Conservation (phyloP, 176 grass and related monocot genomes). For the Eragrostis curvula region DNA sequence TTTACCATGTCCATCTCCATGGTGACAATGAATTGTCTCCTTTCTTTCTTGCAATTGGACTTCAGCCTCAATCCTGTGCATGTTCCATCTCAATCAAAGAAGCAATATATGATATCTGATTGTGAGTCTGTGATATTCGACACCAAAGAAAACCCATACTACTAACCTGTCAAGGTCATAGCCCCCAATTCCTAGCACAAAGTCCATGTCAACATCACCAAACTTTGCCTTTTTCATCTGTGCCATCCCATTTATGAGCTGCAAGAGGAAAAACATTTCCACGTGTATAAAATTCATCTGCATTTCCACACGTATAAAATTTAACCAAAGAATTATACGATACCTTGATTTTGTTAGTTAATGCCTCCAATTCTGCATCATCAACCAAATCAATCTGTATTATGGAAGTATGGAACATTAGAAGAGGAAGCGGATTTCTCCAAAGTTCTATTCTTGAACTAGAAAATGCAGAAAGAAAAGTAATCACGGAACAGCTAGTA, state of each 20-base stretch:
- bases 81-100: constrained; percentile 12
- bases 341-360: constrained; percentile 85
- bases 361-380: constrained; percentile 50
- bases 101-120: background rate
- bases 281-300: background rate
- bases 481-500: constrained; percentile 11
- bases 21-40: constrained; percentile 35
- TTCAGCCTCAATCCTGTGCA: constrained; percentile 63
- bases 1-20: constrained; percentile 60
- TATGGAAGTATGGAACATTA: constrained; percentile 9
- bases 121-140: background rate
- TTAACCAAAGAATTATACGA: background rate
- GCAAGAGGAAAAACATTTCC: constrained; percentile 17
- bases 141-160: background rate
- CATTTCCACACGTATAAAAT: no score
- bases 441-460: constrained; percentile 3
- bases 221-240: constrained; percentile 52
- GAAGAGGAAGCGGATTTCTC: constrained; percentile 13
- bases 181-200: constrained; percentile 75
- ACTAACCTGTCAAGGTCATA: constrained; percentile 70
- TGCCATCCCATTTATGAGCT: constrained; percentile 78
- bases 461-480: constrained; percentile 16
- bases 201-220: constrained; percentile 76
- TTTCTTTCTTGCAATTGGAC: constrained; percentile 53
- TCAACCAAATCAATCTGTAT: constrained; percentile 67